Evolutionary conservation across 1,284 basidiomycete species (phyloP).

Genomic region (Tremellales sp.): DNA sequence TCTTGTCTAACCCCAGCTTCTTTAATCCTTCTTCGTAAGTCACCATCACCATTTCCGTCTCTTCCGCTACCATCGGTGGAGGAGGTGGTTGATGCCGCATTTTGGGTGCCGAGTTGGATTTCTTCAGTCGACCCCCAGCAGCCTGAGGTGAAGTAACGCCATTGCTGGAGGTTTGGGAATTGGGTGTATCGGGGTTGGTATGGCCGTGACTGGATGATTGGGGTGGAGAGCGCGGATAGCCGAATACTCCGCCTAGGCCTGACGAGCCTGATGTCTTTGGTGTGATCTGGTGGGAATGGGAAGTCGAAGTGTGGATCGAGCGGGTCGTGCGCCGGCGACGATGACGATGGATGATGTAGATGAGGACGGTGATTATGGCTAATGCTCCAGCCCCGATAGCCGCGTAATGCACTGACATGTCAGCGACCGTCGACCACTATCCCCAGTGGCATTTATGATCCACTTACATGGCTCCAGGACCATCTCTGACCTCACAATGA

Average conservation of each 20-base stretch:
- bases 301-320: too few relatives aligned
- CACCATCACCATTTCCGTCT: slow-evolving; percentile 15
- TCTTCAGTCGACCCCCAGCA: too few relatives aligned
- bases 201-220: background rate
- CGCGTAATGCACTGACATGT: background rate
- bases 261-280: background rate
- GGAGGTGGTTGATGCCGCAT: too few relatives aligned
- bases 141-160: too few relatives aligned
- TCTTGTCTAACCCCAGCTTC: slow-evolving; percentile 14
- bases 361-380: background rate
- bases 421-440: background rate
- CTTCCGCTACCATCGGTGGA: background rate
- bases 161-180: too few relatives aligned
- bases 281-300: background rate
- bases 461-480: too few relatives aligned
- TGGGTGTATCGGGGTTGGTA: too few relatives aligned
- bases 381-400: background rate
- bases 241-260: background rate
- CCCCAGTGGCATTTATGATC: background rate
- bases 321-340: too few relatives aligned
- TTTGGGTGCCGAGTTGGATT: too few relatives aligned
- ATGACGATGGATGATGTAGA: background rate
- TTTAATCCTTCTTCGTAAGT: slow-evolving; percentile 27
- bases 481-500: too few relatives aligned
- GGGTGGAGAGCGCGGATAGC: background rate